Conservation (phyloP, 2,329 filamentous ascomycete species). For the Clonostachys byssicola region DNA sequence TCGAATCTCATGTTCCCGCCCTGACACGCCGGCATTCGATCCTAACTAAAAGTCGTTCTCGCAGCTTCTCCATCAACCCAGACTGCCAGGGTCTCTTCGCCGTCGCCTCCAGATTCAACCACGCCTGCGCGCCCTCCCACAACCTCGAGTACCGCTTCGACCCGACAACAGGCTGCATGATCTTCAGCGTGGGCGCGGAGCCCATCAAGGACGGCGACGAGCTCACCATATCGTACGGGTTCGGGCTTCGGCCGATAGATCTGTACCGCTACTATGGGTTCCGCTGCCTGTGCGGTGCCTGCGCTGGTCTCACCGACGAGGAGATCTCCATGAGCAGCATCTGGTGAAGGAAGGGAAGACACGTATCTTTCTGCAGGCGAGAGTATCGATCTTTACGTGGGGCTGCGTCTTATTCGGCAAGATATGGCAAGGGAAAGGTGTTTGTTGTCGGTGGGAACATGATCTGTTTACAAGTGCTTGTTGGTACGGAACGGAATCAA, state of each 20-base stretch:
- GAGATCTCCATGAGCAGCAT: conserved; percentile 2
- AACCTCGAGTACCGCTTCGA: conserved; percentile 42
- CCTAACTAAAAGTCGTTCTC: neutral
- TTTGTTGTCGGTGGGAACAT: no score
- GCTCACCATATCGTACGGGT: conserved; percentile 46
- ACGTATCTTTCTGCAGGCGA: no score
- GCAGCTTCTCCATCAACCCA: conserved; percentile 17
- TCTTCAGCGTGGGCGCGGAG: conserved; percentile 28
- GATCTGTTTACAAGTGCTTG: no score
- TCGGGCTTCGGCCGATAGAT: conserved; percentile 18
- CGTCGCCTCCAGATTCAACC: conserved; percentile 53
- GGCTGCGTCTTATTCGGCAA: no score
- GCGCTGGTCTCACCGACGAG: conserved; percentile 17
- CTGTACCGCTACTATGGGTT: conserved; percentile 47
- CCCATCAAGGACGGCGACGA: conserved; percentile 37
- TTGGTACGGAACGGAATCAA: no score
- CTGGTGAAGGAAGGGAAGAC: no score
- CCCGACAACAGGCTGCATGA: conserved; percentile 21
- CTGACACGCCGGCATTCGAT: neutral
- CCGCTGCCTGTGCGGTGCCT: conserved; percentile 44
- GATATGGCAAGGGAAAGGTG: no score
- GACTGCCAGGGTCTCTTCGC: conserved; percentile 37
- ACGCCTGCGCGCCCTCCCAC: conserved; percentile 40
- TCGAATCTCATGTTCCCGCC: neutral
- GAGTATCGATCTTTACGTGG: no score